Percentiles rank a stretch among this genome's conserved stretches.
Evolutionary conservation across 306 rosid species (phyloP).

Genomic region (Vigna nakashimae): DNA sequence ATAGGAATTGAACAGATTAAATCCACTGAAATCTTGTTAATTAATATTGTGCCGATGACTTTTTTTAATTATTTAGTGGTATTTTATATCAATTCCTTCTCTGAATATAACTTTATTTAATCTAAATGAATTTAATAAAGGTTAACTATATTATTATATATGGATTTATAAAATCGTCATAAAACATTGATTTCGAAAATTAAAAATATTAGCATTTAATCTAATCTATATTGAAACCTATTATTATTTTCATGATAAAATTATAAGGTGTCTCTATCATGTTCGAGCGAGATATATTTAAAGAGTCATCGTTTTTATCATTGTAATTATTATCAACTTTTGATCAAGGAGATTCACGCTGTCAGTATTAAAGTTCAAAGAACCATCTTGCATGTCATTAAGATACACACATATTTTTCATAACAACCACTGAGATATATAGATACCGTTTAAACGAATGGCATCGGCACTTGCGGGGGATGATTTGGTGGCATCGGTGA

Average conservation of each 20-base stretch:
- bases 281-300: neutral
- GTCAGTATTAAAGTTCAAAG: neutral
- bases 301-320: neutral
- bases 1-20: too few species aligned
- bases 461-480: constrained; percentile 57
- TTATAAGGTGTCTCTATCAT: neutral
- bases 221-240: neutral
- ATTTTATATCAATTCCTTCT: too few species aligned
- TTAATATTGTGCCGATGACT: too few species aligned
- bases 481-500: constrained; percentile 51
- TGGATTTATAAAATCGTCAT: too few species aligned
- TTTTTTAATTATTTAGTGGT: too few species aligned
- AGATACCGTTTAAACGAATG: constrained; percentile 23
- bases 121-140: too few species aligned
- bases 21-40: too few species aligned
- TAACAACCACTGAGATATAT: neutral
- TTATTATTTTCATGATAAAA: neutral
- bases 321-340: too few species aligned
- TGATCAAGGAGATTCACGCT: too few species aligned
- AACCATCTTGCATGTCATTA: neutral
- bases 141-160: too few species aligned
- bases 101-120: too few species aligned
- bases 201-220: neutral
- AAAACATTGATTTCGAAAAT: too few species aligned
- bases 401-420: neutral